Conservation (phyloP, 2,329 filamentous ascomycete species). For the Phyllachora maydis region DNA sequence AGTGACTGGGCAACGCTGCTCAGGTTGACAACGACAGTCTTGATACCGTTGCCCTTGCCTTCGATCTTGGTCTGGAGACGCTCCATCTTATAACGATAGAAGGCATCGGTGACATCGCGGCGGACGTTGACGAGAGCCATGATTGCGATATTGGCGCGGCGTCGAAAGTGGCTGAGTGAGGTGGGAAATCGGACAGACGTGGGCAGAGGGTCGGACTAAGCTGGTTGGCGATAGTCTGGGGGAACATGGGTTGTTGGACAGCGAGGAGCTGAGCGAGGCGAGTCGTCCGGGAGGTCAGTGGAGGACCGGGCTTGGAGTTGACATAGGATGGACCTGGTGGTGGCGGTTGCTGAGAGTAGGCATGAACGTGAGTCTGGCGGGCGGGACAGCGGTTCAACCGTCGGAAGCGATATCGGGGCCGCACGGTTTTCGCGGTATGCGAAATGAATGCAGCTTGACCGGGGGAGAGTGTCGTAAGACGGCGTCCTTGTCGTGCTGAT, state of each 20-base stretch:
- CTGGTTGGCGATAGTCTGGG: slow-evolving; percentile 1
- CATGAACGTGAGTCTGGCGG: slow-evolving; percentile 29
- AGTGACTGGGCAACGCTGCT: slow-evolving; percentile 84
- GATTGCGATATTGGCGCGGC: slow-evolving; percentile 27
- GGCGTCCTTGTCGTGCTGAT: slow-evolving; percentile 84
- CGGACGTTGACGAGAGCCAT: slow-evolving; percentile 99
- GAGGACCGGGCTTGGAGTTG: slow-evolving; percentile 27
- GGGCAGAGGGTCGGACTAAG: slow-evolving; percentile 1
- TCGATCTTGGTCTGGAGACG: slow-evolving; percentile 96
- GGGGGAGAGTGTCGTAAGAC: slow-evolving; percentile 90
- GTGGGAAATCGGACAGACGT: slow-evolving; percentile 8
- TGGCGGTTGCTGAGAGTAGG: slow-evolving; percentile 28
- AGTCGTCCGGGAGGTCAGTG: slow-evolving; percentile 29
- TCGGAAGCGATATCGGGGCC: slow-evolving; percentile 76
- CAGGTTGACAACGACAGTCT: slow-evolving; percentile 92
- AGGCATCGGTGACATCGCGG: slow-evolving; percentile 92
- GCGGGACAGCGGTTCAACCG: slow-evolving; percentile 57
- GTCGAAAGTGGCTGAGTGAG: slow-evolving; percentile 5
- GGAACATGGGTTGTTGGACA: slow-evolving; percentile 1
- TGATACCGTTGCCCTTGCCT: slow-evolving; percentile 99
- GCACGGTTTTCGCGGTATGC: slow-evolving; percentile 87
- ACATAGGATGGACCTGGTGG: slow-evolving; percentile 34
- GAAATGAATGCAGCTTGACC: slow-evolving; percentile 93
- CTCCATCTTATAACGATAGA: slow-evolving; percentile 99
- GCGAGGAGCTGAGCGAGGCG: slow-evolving; percentile 12